These are phyloP conservation scores for Nakazawaea siamensis DNA, from an alignment of 805 yeast species.

Conservation along the genomic window DNA sequence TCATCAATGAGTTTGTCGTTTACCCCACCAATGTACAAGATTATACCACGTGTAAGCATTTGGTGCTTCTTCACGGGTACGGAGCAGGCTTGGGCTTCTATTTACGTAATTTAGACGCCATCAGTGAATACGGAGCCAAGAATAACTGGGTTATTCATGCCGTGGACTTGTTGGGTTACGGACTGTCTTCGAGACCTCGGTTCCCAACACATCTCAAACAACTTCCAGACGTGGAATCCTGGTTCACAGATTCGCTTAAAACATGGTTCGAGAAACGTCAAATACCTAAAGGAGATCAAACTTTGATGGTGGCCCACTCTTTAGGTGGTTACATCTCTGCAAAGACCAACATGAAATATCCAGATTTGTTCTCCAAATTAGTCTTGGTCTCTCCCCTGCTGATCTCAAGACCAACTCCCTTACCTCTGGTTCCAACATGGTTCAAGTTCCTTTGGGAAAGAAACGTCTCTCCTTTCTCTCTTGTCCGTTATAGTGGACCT, in stretches of 20 bases:
- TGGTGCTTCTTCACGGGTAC: conserved; percentile 85
- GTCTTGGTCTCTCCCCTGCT: conserved; percentile 92
- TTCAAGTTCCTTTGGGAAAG: conserved; percentile 68
- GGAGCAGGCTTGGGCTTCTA: conserved; percentile 88
- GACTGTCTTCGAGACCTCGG: conserved; percentile 75
- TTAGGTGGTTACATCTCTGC: conserved; percentile 84
- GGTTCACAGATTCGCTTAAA: conserved; percentile 58
- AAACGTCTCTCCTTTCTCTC: conserved; percentile 76
- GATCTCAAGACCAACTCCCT: conserved; percentile 40
- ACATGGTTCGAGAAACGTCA: conserved; percentile 48
- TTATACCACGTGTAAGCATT: conserved; percentile 25
- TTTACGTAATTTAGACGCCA: conserved; percentile 54
- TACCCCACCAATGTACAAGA: conserved; percentile 22
- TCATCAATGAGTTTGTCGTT: conserved; percentile 72
- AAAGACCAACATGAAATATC: conserved; percentile 53
- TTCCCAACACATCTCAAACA: conserved; percentile 35
- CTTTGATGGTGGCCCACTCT: conserved; percentile 74
- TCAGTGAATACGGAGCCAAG: conserved; percentile 13
- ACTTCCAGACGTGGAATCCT: conserved; percentile 43
- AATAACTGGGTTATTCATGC: conserved; percentile 73
- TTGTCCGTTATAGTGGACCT: conserved; percentile 73
- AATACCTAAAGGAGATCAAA: conserved; percentile 26
- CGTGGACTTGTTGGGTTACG: conserved; percentile 84
- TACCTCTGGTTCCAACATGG: conserved; percentile 60
- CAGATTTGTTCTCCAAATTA: conserved; percentile 55